Conservation (phyloP, 495 filamentous ascomycete species). For the Xylaria cubensis region DNA sequence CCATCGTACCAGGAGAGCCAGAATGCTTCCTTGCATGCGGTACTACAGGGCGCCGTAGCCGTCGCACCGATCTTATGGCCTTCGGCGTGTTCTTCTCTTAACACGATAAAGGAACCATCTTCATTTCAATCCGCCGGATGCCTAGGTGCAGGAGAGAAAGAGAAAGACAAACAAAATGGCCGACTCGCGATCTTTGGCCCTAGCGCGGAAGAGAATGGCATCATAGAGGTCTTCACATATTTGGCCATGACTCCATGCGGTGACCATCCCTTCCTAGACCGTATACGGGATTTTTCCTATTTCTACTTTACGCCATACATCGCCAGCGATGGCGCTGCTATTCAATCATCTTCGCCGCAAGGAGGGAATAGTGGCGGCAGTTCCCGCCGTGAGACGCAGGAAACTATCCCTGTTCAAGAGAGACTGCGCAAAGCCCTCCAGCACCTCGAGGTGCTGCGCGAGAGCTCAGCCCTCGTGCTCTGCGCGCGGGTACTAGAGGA, state of each 20-base stretch:
- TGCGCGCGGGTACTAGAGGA: constrained; percentile 16
- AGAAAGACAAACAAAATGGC: not conserved
- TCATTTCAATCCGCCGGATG: not conserved
- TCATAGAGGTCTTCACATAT: not conserved
- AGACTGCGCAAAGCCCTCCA: not conserved
- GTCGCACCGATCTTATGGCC: constrained; percentile 4
- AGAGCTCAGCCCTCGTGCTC: constrained; percentile 16
- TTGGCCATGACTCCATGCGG: constrained; percentile 7
- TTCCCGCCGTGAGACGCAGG: not conserved
- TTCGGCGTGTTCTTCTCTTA: not conserved
- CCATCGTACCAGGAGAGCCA: constrained; percentile 20
- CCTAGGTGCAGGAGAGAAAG: not conserved
- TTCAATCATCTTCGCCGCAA: not conserved
- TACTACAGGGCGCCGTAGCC: constrained; percentile 4
- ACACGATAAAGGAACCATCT: not conserved
- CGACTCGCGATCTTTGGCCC: no score
- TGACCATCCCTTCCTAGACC: constrained; percentile 12
- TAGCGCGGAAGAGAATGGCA: not conserved
- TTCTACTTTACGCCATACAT: constrained; percentile 15
- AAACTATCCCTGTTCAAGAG: not conserved
- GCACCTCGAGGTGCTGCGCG: not conserved
- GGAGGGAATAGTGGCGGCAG: not conserved
- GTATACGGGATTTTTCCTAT: constrained; percentile 6
- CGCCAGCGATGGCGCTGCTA: not conserved
- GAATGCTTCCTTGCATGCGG: constrained; percentile 5